These are phyloP conservation scores for Arabidopsis hybrid DNA, from an alignment of 441 rosid species.

Conservation along the genomic window DNA sequence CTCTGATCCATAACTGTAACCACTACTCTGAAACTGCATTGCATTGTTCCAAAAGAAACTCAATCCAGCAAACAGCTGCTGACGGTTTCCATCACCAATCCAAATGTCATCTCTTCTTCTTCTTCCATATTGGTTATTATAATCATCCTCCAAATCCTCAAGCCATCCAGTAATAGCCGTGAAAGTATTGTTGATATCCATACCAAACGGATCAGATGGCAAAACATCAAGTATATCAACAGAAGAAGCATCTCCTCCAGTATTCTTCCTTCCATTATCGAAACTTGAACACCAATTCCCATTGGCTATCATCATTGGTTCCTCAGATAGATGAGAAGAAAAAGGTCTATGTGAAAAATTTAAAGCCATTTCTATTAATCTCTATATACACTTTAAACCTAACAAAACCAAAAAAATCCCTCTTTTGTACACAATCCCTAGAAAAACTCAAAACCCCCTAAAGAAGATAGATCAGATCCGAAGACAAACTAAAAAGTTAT, in stretches of 20 bases:
- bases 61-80: conserved; percentile 72
- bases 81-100: conserved; percentile 52
- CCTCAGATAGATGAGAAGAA: conserved; percentile 69
- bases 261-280: conserved; percentile 61
- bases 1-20: conserved; percentile 43
- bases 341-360: conserved; percentile 80
- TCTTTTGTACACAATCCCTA: conserved; percentile 41
- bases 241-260: conserved; percentile 57
- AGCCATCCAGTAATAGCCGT: conserved; percentile 92
- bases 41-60: conserved; percentile 87
- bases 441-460: conserved; percentile 17
- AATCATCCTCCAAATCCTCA: conserved; percentile 71
- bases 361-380: conserved; percentile 68
- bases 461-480: conserved; percentile 39
- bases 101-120: conserved; percentile 50
- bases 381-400: conserved; percentile 40
- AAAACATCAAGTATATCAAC: conserved; percentile 84
- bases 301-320: conserved; percentile 71
- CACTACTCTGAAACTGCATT: conserved; percentile 61
- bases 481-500: not conserved
- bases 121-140: conserved; percentile 52
- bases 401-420: conserved; percentile 21
- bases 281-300: conserved; percentile 59
- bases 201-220: conserved; percentile 98
- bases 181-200: conserved; percentile 77